A percentile compares a stretch with the other conserved stretches of the same genome.
These are phyloP conservation scores for Termitomyces sp. DNA, from an alignment of 768 basidiomycete species.

Conservation along the genomic window DNA sequence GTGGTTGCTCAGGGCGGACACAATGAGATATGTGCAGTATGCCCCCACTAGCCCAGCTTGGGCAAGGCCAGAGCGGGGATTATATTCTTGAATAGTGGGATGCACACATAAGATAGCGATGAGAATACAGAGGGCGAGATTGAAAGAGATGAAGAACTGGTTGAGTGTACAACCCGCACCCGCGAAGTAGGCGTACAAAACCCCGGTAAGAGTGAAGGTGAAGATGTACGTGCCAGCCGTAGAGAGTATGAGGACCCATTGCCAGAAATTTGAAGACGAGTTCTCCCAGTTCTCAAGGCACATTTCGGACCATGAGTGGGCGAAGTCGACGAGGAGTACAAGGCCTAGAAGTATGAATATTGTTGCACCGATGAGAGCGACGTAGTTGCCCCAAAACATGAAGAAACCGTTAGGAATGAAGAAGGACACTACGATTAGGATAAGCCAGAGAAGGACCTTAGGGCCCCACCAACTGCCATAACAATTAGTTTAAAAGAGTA, in stretches of 20 bases:
- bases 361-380: slow-evolving; percentile 88
- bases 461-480: slow-evolving; percentile 93
- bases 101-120: slow-evolving; percentile 83
- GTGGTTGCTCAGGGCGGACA: slow-evolving; percentile 93
- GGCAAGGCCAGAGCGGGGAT: slow-evolving; percentile 91
- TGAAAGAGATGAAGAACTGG: slow-evolving; percentile 96
- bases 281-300: slow-evolving; percentile 96
- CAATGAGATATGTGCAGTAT: slow-evolving; percentile 94
- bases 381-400: slow-evolving; percentile 96
- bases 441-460: slow-evolving; percentile 86
- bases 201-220: slow-evolving; percentile 79
- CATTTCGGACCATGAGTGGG: slow-evolving; percentile 97
- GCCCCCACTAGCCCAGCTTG: slow-evolving; percentile 97
- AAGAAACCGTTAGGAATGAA: slow-evolving; percentile 98
- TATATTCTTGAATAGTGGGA: slow-evolving; percentile 85
- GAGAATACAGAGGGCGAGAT: slow-evolving; percentile 76
- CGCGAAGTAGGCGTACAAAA: slow-evolving; percentile 93
- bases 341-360: slow-evolving; percentile 96
- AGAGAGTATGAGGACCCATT: slow-evolving; percentile 92
- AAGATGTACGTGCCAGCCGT: slow-evolving; percentile 87
- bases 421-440: slow-evolving; percentile 81
- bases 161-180: slow-evolving; percentile 86
- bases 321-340: slow-evolving; percentile 96
- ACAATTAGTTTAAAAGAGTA: slow-evolving; percentile 5
- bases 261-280: slow-evolving; percentile 86